Evolutionary conservation across 1,284 basidiomycete genomes (phyloP), one percentile per base, ranked within the genome.

Genomic region (Apiotrichum gracile): DNA sequence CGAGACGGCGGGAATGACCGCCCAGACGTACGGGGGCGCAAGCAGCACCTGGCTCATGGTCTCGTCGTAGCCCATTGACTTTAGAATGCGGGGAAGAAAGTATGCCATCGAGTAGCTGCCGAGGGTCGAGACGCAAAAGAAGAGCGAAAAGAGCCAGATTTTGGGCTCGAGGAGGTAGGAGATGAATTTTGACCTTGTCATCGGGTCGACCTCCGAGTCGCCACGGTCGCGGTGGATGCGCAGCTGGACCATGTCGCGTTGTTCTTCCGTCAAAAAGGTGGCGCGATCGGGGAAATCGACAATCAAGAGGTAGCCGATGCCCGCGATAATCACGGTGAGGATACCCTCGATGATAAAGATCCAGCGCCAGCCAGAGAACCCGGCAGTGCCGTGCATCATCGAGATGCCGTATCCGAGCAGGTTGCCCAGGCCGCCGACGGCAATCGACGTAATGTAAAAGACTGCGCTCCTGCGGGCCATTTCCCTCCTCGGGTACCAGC

Each of bases 211-310:
- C 21, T 62, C 64, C 22, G 76, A 63, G 60, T 79, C 78, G 22
- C 70, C 74, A 40, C 78, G 72, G 67, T 78, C 78, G 29, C 61
- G 58, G 49, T 78, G 61, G 52, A 79, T 75, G 27, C 77, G 68
- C 17, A 68, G 63, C 22, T 71, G 61, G 47, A 77, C 64, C 57
- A 76, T 66, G 31, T 64, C 63, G 35, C 65, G 71, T 57, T 78
- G 70, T 21, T 73, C 68, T 4, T 57, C 55, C 3, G 61, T 69
- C 21, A 79, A 65, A 69, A 78, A 78, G 22, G 60, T 75, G 46
- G 68, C 69, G 62, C 74, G 70, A 62, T 78, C 76, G 21, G 78
- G 78, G 70, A 78, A 78, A 63, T 78, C 76, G 55, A 74, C 69
- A 27, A 69, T 58, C 31, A 67, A 46, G 34, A 70, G 50, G 34